These are phyloP conservation scores for Metschnikowia kunwiensis DNA, from an alignment of 805 yeast genomes.

Conservation along the genomic window DNA sequence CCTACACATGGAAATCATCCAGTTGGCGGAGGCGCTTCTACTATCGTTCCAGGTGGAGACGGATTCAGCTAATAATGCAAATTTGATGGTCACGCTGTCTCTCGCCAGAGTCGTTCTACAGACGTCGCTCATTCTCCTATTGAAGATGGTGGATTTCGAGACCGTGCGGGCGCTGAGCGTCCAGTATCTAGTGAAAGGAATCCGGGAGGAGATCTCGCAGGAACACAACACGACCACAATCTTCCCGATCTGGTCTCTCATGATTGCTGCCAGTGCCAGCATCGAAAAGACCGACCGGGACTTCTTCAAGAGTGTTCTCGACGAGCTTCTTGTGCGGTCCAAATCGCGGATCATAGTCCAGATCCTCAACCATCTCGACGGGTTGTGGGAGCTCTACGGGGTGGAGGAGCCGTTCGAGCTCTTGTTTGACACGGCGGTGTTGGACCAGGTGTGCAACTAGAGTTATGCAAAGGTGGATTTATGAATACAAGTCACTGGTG, in stretches of 20 bases:
- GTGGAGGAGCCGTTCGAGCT: slow-evolving; percentile 16
- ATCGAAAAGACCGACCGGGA: slow-evolving; percentile 1
- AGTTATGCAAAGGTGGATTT: too few relatives aligned
- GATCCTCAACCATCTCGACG: slow-evolving; percentile 13
- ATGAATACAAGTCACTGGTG: too few relatives aligned
- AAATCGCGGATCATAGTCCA: slow-evolving; percentile 11
- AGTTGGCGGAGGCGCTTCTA: slow-evolving; percentile 10
- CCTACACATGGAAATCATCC: slow-evolving; percentile 6
- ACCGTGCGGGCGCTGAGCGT: neutral
- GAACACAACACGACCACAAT: slow-evolving; percentile 9
- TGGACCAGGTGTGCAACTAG: slow-evolving; percentile 15
- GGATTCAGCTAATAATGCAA: neutral
- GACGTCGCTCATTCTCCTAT: slow-evolving; percentile 12
- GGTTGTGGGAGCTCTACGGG: slow-evolving; percentile 15
- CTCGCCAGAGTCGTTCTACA: slow-evolving; percentile 13
- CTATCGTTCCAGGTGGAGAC: slow-evolving; percentile 2
- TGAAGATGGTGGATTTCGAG: slow-evolving; percentile 9
- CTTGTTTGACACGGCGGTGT: slow-evolving; percentile 14
- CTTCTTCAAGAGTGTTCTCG: slow-evolving; percentile 9
- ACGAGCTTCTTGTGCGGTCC: slow-evolving; percentile 5
- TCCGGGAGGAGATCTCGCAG: slow-evolving; percentile 10
- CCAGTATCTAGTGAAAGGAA: slow-evolving; percentile 4
- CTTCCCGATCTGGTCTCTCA: slow-evolving; percentile 17
- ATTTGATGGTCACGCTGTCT: slow-evolving; percentile 9
- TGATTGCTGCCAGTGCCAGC: slow-evolving; percentile 17